A percentile compares a stretch with the other conserved stretches of the same genome.
Evolutionary conservation across 441 rosid species (phyloP).

Genomic region (Sinapis alba): DNA sequence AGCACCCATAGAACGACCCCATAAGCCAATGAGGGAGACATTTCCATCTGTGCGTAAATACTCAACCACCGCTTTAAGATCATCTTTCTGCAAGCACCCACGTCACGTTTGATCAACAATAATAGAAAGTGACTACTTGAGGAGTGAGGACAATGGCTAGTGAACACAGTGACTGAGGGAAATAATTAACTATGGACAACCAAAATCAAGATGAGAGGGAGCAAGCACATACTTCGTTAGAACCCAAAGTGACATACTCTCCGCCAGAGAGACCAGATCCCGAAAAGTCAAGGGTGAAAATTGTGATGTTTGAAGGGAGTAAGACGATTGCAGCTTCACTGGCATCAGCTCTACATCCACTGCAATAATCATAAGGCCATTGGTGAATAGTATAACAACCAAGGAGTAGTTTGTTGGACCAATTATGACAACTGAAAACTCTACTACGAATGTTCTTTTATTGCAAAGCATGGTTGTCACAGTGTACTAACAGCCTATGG

Average conservation of each 20-base stretch:
- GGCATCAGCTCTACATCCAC: conserved; percentile 98
- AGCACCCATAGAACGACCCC: conserved; percentile 99
- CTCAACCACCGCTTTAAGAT: conserved; percentile 85
- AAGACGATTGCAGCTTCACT: conserved; percentile 97
- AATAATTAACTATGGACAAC: background rate
- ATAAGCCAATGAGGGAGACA: conserved; percentile 92
- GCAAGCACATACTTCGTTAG: conserved; percentile 86
- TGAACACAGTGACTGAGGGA: background rate
- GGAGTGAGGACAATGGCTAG: conserved; percentile 1
- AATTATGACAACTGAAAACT: background rate
- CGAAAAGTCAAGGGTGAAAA: conserved; percentile 94
- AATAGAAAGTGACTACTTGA: background rate
- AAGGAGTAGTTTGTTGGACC: background rate
- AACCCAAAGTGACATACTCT: conserved; percentile 89
- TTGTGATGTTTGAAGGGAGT: conserved; percentile 94
- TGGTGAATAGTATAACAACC: background rate
- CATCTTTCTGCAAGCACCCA: conserved; percentile 75
- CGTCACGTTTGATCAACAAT: background rate
- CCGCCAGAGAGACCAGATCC: conserved; percentile 99
- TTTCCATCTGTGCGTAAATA: conserved; percentile 86
- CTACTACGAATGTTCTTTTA: background rate
- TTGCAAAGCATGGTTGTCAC: background rate
- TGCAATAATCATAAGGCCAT: conserved; percentile 32
- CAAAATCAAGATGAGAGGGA: background rate
- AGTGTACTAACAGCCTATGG: background rate